Evolutionary conservation across 805 yeast genomes (phyloP).

Genomic region (Candida wancherniae): DNA sequence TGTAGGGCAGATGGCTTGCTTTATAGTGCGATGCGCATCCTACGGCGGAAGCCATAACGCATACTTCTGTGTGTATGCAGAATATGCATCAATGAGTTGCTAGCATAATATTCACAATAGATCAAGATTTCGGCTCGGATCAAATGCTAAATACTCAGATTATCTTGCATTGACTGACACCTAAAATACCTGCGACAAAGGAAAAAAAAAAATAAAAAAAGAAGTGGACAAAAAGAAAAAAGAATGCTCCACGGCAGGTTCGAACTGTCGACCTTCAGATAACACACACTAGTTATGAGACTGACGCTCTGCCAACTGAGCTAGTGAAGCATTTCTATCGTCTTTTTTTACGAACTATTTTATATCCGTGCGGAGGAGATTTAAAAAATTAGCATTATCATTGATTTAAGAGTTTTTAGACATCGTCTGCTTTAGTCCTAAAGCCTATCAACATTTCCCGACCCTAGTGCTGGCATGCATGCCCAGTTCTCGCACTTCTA

Average conservation of each 20-base stretch:
- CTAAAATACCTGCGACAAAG: background rate
- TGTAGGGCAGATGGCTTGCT: too few species aligned
- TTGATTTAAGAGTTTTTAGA: background rate
- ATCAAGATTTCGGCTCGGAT: too few species aligned
- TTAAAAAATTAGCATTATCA: background rate
- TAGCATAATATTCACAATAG: too few species aligned
- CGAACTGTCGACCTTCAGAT: slow-evolving; percentile 47
- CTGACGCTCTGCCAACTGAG: slow-evolving; percentile 21
- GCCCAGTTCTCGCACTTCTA: background rate
- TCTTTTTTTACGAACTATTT: background rate
- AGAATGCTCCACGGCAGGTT: slow-evolving; percentile 42
- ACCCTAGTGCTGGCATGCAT: background rate
- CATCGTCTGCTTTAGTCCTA: background rate
- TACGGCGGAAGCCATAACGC: too few species aligned
- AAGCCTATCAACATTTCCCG: background rate
- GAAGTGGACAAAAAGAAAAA: slow-evolving; percentile 11
- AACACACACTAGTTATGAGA: slow-evolving; percentile 19
- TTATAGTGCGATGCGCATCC: too few species aligned
- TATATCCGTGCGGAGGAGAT: too few species aligned
- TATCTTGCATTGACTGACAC: too few species aligned
- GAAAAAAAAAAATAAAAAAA: background rate
- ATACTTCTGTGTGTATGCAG: too few species aligned
- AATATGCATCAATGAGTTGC: too few species aligned
- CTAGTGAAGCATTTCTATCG: slow-evolving; percentile 14
- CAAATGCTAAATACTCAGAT: too few species aligned